phyloP scores from a whole-genome alignment of 495 filamentous ascomycete species.

The Hyaloscypha bicolor region DNA sequence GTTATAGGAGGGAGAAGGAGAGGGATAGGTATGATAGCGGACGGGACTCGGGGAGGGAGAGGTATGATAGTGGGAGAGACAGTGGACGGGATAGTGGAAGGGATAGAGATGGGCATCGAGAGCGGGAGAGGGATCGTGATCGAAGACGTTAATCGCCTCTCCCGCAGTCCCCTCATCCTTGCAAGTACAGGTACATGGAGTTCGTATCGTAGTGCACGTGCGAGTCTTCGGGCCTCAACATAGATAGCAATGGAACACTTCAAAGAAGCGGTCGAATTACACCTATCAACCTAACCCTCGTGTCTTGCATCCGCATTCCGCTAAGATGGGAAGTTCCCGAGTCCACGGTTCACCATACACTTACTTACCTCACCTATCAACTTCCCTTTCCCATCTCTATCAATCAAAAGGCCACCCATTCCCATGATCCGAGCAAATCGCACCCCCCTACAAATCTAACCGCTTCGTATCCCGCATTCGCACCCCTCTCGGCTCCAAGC shows the following conservation, averaged over 20 bases:
- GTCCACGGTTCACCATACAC: not conserved
- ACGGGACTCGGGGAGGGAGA: not conserved
- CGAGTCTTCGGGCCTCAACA: not conserved
- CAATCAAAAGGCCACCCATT: too few species aligned
- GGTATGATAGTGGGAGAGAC: slow-evolving; percentile 16
- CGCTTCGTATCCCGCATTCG: not conserved
- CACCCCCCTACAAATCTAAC: too few species aligned
- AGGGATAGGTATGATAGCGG: slow-evolving; percentile 26
- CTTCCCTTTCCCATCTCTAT: too few species aligned
- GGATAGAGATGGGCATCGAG: slow-evolving; percentile 15
- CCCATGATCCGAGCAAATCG: too few species aligned
- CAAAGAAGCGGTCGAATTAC: too few species aligned
- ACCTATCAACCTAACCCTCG: not conserved
- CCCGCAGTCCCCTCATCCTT: not conserved
- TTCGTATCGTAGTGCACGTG: slow-evolving; percentile 22
- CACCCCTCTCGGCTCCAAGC: too few species aligned
- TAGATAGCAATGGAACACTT: too few species aligned
- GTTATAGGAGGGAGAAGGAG: slow-evolving; percentile 28
- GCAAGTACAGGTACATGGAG: not conserved
- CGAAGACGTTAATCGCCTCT: slow-evolving; percentile 12
- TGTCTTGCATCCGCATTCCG: not conserved
- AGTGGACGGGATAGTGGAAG: slow-evolving; percentile 15
- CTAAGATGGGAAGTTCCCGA: not conserved
- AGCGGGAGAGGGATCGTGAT: slow-evolving; percentile 18
- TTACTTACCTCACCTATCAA: too few species aligned